These are phyloP conservation scores for Hygrocybe coccinea DNA, from an alignment of 768 basidiomycete species.

Conservation along the genomic window DNA sequence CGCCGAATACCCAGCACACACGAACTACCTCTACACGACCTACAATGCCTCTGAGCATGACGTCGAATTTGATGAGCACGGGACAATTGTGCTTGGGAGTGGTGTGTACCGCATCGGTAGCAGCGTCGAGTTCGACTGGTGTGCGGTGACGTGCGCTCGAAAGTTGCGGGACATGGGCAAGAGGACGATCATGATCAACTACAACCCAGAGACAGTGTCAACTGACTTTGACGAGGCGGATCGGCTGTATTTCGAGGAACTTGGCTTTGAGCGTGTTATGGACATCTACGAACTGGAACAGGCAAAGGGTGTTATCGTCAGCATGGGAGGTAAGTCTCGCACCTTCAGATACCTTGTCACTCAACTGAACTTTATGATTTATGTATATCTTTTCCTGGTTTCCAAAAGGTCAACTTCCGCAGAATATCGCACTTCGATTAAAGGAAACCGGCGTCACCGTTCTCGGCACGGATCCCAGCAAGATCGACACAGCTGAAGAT, in stretches of 20 bases:
- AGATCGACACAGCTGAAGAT: conserved; percentile 96
- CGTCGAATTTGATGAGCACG: conserved; percentile 90
- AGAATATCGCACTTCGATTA: conserved; percentile 95
- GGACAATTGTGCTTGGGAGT: conserved; percentile 98
- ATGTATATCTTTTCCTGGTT: not conserved
- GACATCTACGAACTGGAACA: conserved; percentile 97
- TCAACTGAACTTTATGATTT: not conserved
- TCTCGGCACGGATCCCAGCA: conserved; percentile 90
- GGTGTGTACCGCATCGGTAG: conserved; percentile 98
- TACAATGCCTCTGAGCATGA: conserved; percentile 97
- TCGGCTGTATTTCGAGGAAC: conserved; percentile 95
- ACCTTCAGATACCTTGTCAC: not conserved
- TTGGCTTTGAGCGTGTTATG: conserved; percentile 98
- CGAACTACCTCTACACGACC: conserved; percentile 98
- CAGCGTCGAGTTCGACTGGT: conserved; percentile 99
- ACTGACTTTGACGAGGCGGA: conserved; percentile 99
- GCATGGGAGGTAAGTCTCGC: conserved; percentile 75
- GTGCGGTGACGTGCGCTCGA: conserved; percentile 97
- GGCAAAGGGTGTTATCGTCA: conserved; percentile 91
- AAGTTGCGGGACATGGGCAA: conserved; percentile 89
- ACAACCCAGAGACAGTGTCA: conserved; percentile 98
- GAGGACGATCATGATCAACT: conserved; percentile 98
- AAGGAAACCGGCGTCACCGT: conserved; percentile 89
- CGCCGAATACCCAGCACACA: conserved; percentile 97
- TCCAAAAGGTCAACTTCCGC: conserved; percentile 86